Evolutionary conservation across 2,329 filamentous ascomycete genomes (phyloP).

Genomic region (Aspergillus sp.): DNA sequence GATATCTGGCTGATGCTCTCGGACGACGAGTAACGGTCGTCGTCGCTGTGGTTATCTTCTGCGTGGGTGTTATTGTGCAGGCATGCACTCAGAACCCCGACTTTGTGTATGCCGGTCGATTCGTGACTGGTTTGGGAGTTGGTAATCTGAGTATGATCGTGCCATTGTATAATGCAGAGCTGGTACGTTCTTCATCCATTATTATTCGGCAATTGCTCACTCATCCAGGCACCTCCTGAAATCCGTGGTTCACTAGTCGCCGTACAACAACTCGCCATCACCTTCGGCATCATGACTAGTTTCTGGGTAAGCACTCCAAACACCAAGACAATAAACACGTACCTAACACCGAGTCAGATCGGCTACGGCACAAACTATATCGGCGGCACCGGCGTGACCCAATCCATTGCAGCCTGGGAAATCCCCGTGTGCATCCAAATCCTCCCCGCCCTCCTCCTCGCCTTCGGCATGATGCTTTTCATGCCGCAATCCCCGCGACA

Average conservation of each 20-base stretch:
- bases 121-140: slow-evolving; percentile 38
- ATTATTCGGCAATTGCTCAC: not conserved
- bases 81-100: slow-evolving; percentile 25
- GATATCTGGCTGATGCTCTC: slow-evolving; percentile 31
- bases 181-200: slow-evolving; percentile 12
- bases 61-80: slow-evolving; percentile 32
- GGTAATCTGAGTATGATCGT: slow-evolving; percentile 38
- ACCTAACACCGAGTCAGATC: slow-evolving; percentile 21
- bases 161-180: slow-evolving; percentile 34
- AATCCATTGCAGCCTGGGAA: slow-evolving; percentile 66
- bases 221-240: slow-evolving; percentile 31
- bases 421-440: slow-evolving; percentile 67
- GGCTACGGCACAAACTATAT: slow-evolving; percentile 53
- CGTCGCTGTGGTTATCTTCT: slow-evolving; percentile 29
- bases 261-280: slow-evolving; percentile 39
- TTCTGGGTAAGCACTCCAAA: slow-evolving; percentile 29
- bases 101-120: slow-evolving; percentile 33
- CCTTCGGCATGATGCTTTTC: slow-evolving; percentile 61
- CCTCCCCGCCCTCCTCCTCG: slow-evolving; percentile 58
- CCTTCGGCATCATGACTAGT: slow-evolving; percentile 39
- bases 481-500: slow-evolving; percentile 74
- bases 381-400: slow-evolving; percentile 52
- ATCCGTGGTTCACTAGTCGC: slow-evolving; percentile 37
- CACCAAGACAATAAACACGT: not conserved
- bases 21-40: slow-evolving; percentile 29